These are phyloP conservation scores for Pseudopithomyces chartarum DNA, from an alignment of 2,329 filamentous ascomycete species.

Conservation along the genomic window DNA sequence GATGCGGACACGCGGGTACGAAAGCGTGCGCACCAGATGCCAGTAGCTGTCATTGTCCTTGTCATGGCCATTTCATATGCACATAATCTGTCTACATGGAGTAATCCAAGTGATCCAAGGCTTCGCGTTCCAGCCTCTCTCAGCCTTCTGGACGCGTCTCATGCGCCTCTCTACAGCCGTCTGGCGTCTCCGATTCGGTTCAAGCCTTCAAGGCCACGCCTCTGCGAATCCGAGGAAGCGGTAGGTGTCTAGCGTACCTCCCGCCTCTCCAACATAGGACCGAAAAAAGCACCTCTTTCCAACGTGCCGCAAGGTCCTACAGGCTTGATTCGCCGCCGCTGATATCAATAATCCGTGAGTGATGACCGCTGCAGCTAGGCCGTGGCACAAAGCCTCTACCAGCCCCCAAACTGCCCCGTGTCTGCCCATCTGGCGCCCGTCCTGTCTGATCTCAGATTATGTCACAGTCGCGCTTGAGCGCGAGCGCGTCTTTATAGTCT, in stretches of 20 bases:
- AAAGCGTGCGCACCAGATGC: background rate
- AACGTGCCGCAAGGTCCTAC: constrained; percentile 27
- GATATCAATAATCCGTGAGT: constrained; percentile 10
- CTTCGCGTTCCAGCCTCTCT: background rate
- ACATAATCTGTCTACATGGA: background rate
- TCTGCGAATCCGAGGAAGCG: constrained; percentile 26
- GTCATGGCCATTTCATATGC: constrained; percentile 12
- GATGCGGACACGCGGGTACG: constrained; percentile 17
- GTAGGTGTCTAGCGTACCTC: constrained; percentile 33
- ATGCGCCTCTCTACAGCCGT: constrained; percentile 9
- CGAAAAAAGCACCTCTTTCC: constrained; percentile 28
- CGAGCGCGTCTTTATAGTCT: constrained; percentile 36
- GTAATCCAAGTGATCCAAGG: too few relatives aligned
- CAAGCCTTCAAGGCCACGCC: constrained; percentile 22
- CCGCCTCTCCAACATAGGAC: constrained; percentile 22
- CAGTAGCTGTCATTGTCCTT: background rate
- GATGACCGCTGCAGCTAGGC: constrained; percentile 34
- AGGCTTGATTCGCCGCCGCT: constrained; percentile 25
- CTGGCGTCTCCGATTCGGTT: constrained; percentile 30
- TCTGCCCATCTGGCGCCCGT: background rate
- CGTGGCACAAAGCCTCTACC: constrained; percentile 30
- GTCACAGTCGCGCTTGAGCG: constrained; percentile 35
- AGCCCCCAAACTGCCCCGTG: constrained; percentile 1
- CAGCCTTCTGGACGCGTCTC: background rate
- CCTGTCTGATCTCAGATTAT: constrained; percentile 24